A percentile compares a stretch with the other conserved stretches of the same genome.
Conservation (phyloP, 2,329 filamentous ascomycete species). For the Talaromyces sp. region DNA sequence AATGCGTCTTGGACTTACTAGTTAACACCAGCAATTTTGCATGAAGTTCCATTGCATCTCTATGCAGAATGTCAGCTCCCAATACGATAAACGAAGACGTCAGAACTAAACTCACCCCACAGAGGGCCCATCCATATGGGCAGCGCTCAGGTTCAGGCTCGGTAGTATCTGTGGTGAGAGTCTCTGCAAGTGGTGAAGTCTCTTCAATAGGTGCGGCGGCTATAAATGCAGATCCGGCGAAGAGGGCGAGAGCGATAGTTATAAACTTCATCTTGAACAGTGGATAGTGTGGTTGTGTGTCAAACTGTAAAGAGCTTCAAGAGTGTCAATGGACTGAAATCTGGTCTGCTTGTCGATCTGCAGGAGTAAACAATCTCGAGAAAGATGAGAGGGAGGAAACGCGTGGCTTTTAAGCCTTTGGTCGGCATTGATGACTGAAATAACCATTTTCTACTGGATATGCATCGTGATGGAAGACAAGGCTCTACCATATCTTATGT, state of each 20-base stretch:
- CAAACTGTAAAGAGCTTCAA: neutral
- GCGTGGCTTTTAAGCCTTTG: neutral
- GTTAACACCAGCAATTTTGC: neutral
- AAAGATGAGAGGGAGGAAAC: neutral
- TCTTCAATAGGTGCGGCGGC: neutral
- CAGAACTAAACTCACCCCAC: neutral
- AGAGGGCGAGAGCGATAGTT: neutral
- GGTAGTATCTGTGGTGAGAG: neutral
- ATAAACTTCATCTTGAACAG: neutral
- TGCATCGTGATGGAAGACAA: neutral
- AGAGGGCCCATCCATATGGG: neutral
- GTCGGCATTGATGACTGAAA: neutral
- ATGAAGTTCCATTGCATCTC: neutral
- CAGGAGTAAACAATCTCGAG: neutral
- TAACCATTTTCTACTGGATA: neutral
- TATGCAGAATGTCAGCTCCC: neutral
- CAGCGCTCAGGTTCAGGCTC: neutral
- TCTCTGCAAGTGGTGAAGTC: neutral
- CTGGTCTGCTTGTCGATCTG: neutral
- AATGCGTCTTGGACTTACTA: neutral
- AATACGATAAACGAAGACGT: neutral
- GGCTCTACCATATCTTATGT: neutral
- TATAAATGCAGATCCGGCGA: neutral
- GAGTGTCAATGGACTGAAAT: neutral
- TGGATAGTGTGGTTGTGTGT: neutral